Conservation (phyloP, 78 protist genomes). For the Cavenderia fasciculata region DNA sequence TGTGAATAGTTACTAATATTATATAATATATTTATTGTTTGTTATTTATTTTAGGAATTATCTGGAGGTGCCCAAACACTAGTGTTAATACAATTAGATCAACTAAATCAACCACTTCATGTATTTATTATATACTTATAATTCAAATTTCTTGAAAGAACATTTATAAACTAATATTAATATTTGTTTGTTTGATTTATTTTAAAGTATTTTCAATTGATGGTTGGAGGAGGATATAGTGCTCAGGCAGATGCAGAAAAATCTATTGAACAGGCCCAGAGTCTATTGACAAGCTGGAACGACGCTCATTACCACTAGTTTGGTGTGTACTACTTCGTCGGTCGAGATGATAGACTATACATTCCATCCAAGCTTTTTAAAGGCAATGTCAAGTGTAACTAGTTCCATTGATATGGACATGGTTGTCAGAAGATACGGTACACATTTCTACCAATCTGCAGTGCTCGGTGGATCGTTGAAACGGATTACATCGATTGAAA, state of each 20-base stretch:
- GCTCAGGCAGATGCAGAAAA: neutral
- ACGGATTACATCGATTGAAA: neutral
- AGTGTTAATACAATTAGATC: neutral
- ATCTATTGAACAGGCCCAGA: neutral
- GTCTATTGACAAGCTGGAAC: neutral
- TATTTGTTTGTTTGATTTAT: no score
- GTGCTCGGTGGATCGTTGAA: neutral
- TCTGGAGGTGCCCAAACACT: neutral
- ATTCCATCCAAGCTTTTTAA: neutral
- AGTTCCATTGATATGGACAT: neutral
- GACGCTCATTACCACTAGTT: neutral
- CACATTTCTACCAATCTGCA: neutral
- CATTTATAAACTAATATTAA: no score
- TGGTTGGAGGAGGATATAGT: no score
- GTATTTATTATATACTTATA: no score
- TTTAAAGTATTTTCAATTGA: no score
- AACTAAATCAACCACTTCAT: no score
- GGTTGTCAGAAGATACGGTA: constrained; percentile 4
- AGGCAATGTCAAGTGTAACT: neutral
- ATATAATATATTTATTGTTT: no score
- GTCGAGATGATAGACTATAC: neutral
- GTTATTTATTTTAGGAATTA: no score
- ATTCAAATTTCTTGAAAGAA: no score
- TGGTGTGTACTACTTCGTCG: neutral
- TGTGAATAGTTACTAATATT: no score